A percentile compares a stretch with the other conserved stretches of the same genome.
These are phyloP conservation scores for Metschnikowia rubicola DNA, from an alignment of 805 yeast species.

Conservation along the genomic window DNA sequence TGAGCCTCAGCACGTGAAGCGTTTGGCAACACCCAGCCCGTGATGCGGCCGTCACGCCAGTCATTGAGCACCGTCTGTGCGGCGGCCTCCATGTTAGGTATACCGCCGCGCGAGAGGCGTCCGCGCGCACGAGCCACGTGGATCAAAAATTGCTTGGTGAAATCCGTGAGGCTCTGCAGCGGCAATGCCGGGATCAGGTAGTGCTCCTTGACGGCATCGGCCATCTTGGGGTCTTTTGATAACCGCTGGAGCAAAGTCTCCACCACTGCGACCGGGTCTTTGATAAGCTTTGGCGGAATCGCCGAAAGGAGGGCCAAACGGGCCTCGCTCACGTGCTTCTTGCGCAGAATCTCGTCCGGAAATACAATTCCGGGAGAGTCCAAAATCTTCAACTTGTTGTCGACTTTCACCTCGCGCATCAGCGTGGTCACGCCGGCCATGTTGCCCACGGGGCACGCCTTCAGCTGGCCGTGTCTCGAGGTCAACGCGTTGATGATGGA, in stretches of 20 bases:
- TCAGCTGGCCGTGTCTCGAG: conserved; percentile 67
- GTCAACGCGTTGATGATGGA: conserved; percentile 88
- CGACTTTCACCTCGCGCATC: conserved; percentile 87
- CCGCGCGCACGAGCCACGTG: conserved; percentile 93
- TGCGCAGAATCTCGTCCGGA: conserved; percentile 54
- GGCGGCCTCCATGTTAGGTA: conserved; percentile 85
- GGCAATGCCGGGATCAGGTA: conserved; percentile 83
- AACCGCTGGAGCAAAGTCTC: conserved; percentile 72
- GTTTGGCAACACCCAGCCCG: conserved; percentile 85
- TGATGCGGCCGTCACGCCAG: conserved; percentile 95
- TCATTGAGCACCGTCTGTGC: conserved; percentile 81
- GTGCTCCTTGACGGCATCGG: conserved; percentile 65
- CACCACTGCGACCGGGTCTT: conserved; percentile 82
- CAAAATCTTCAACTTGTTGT: conserved; percentile 79
- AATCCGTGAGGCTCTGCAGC: conserved; percentile 65
- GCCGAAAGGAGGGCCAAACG: conserved; percentile 86
- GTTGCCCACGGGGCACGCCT: conserved; percentile 94
- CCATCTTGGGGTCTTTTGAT: conserved; percentile 70
- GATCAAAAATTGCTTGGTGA: conserved; percentile 80
- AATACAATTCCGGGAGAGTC: conserved; percentile 98
- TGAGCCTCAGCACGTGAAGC: conserved; percentile 40
- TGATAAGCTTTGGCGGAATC: conserved; percentile 78
- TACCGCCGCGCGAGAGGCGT: conserved; percentile 86
- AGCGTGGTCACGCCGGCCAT: conserved; percentile 96
- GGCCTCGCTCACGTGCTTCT: conserved; percentile 57